A percentile compares a stretch with the other conserved stretches of the same genome.
Evolutionary conservation across 2,329 filamentous ascomycete genomes (phyloP).

Genomic region (Colletotrichum incanum): DNA sequence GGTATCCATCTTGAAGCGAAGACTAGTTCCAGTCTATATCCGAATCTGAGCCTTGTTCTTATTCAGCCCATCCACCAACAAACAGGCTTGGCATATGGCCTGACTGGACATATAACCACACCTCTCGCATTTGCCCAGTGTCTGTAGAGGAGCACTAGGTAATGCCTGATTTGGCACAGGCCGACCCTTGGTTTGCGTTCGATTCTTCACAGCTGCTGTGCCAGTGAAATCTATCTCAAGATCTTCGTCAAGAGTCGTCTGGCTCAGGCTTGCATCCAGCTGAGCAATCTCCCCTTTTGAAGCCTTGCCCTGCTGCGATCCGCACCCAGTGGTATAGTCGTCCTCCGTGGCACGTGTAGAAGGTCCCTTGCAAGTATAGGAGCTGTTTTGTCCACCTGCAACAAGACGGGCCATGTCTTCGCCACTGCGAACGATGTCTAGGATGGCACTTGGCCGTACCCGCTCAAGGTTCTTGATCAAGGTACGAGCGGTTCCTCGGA

Average conservation of each 20-base stretch:
- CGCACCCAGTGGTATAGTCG: constrained; percentile 67
- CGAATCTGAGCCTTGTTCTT: constrained; percentile 77
- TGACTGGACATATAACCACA: constrained; percentile 98
- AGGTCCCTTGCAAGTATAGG: constrained; percentile 59
- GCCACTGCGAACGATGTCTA: constrained; percentile 94
- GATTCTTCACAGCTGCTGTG: not conserved
- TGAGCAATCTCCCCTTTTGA: constrained; percentile 84
- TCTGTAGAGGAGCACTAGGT: constrained; percentile 66
- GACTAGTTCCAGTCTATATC: constrained; percentile 57
- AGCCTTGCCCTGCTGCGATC: constrained; percentile 71
- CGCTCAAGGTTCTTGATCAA: constrained; percentile 96
- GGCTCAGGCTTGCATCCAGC: constrained; percentile 81
- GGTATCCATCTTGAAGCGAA: not conserved
- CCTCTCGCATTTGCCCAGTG: constrained; percentile 85
- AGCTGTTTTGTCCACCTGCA: constrained; percentile 68
- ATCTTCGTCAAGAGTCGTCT: constrained; percentile 72
- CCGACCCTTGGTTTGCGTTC: not conserved
- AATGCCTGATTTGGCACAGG: not conserved
- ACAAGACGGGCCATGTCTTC: constrained; percentile 97
- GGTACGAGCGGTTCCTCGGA: constrained; percentile 90
- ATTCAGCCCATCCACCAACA: constrained; percentile 90
- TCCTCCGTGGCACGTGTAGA: constrained; percentile 54
- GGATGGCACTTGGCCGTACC: constrained; percentile 91
- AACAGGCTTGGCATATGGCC: constrained; percentile 93
- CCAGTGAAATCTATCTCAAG: constrained; percentile 78